Evolutionary conservation across 2,329 filamentous ascomycete species (phyloP), one percentile per base, ranked within the genome.

Genomic region (Penicillium sp.): DNA sequence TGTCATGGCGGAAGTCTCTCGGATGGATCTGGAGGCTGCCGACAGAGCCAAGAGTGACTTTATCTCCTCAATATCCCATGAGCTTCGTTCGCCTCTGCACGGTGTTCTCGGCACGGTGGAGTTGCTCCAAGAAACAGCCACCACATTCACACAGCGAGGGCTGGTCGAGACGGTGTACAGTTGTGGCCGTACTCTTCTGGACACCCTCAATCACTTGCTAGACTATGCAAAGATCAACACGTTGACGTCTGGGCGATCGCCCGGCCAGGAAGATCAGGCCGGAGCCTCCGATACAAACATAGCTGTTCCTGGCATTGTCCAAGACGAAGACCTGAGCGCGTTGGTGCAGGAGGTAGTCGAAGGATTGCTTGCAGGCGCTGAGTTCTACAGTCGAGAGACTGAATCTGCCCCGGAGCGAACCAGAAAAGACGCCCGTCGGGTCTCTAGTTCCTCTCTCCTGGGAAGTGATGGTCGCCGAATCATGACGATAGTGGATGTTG

Each of bases 171-270:
- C 76, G 0, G 73, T 80, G 17, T 70, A 74, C 35, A 74, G 68
- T 8, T 81, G 77, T 59, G 78, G 75, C 1, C 71, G 73, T 2
- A 79, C 78, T 0, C 64, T 81, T 0, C 64, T 80, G 1, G 78
- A 79, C 49, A 78, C 76, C 0, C 73, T 81, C 45, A 75, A 78
- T 41, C 69, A 76, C 48, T 58, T 78, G 20, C 69, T 77, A 0
- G 75, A 76, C 11, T 68, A 70, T 14, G 62, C 71, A 0, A 67
- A 65, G n/a, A 73, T 74, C 39, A 69, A 71, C 48, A 62, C 69
- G 5, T 56, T 67, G 22, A 59, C 51, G 14, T 15, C 43, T 15
- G 22, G 55, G 5, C 41, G 54, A 15, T 22, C 38, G 20, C 31
- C 45, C 10, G 22, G 22, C 4, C 42, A 42, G 22, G 38, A 25